Evolutionary conservation across 2,329 filamentous ascomycete genomes (phyloP).

Genomic region (Arthrobotrys sinensis): DNA sequence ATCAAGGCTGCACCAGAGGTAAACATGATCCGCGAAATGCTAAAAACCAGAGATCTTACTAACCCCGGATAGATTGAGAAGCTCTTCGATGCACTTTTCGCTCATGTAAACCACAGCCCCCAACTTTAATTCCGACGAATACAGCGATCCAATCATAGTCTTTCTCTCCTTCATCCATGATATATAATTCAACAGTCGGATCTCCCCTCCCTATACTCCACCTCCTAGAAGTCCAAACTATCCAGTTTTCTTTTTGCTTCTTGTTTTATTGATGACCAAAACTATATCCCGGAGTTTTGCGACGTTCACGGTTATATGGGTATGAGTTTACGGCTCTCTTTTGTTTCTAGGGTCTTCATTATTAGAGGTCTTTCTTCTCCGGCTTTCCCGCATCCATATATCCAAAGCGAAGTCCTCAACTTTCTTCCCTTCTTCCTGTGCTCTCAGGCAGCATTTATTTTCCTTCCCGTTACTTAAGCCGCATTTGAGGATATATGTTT

Average conservation of each 20-base stretch:
- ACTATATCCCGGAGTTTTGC: constrained; percentile 61
- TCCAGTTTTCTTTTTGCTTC: constrained; percentile 25
- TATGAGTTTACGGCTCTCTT: constrained; percentile 50
- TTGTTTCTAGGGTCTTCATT: constrained; percentile 40
- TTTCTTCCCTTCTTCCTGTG: constrained; percentile 16
- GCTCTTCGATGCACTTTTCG: constrained; percentile 69
- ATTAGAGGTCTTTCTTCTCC: constrained; percentile 56
- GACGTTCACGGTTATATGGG: constrained; percentile 60
- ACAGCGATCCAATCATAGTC: background rate
- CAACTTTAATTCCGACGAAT: constrained; percentile 32
- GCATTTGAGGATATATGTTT: constrained; percentile 38
- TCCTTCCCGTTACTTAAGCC: constrained; percentile 8
- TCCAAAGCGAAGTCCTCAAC: constrained; percentile 36
- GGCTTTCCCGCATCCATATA: constrained; percentile 43
- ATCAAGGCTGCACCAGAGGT: constrained; percentile 92
- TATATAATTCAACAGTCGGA: constrained; percentile 40
- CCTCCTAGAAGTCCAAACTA: constrained; percentile 40
- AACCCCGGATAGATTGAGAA: constrained; percentile 68
- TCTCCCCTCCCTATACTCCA: constrained; percentile 29
- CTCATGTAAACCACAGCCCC: constrained; percentile 67
- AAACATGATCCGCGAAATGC: constrained; percentile 62
- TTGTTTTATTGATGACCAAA: constrained; percentile 59
- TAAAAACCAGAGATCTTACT: background rate
- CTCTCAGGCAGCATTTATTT: constrained; percentile 18
- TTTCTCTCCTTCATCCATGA: constrained; percentile 6